Evolutionary conservation across 257 asterid species (phyloP).

Genomic region (Haberlea rhodopensis): DNA sequence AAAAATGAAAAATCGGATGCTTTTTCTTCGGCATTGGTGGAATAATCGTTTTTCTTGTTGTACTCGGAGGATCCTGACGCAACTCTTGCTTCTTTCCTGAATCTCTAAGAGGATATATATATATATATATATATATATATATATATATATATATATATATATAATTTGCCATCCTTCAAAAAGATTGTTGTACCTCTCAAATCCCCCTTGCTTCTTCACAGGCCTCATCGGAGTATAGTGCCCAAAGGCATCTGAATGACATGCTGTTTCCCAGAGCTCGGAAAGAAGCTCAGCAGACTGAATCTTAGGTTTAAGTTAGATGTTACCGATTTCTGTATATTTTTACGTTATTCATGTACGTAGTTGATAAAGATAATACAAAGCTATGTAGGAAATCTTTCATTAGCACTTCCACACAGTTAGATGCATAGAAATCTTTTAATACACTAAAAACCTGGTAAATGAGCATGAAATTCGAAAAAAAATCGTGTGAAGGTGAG

Average conservation of each 20-base stretch:
- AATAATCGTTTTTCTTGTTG: neutral
- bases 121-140: too few species aligned
- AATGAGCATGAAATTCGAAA: too few species aligned
- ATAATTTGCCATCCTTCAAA: neutral
- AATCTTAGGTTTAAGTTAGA: constrained; percentile 39
- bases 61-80: neutral
- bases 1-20: neutral
- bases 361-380: neutral
- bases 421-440: too few species aligned
- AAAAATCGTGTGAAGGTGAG: too few species aligned
- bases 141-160: too few species aligned
- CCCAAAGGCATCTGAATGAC: constrained; percentile 81
- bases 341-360: neutral
- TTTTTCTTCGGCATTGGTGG: neutral
- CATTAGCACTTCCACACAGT: neutral
- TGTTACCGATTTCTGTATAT: neutral
- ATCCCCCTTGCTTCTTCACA: constrained; percentile 32
- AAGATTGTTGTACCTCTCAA: neutral
- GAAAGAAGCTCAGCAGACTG: constrained; percentile 82
- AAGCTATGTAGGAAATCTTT: neutral
- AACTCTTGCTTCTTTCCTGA: too few species aligned
- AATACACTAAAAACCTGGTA: neutral
- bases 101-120: too few species aligned
- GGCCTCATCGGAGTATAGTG: constrained; percentile 94
- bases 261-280: constrained; percentile 70